A percentile compares a stretch with the other conserved stretches of the same genome.
Evolutionary conservation across 2,329 filamentous ascomycete species (phyloP).

Genomic region (Falciphora oryzae): DNA sequence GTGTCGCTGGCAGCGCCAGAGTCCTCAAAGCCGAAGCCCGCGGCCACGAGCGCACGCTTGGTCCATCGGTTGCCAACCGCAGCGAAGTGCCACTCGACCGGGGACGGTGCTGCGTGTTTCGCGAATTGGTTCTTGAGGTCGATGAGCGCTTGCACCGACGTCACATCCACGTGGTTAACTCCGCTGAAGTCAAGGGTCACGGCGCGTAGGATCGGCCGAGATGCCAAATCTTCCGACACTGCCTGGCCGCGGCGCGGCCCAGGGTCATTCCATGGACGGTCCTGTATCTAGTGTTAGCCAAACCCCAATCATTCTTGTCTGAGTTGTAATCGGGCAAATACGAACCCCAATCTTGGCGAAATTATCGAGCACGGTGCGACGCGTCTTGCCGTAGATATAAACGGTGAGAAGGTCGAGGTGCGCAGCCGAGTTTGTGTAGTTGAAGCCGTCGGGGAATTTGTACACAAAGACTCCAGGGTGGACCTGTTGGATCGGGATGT

Average conservation of each 20-base stretch:
- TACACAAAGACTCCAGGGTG: constrained; percentile 48
- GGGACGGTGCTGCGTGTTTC: constrained; percentile 70
- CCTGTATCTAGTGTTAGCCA: constrained; percentile 15
- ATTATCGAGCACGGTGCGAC: constrained; percentile 31
- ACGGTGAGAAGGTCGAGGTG: constrained; percentile 38
- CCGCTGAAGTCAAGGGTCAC: constrained; percentile 90
- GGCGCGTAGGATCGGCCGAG: constrained; percentile 35
- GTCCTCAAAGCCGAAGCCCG: constrained; percentile 63
- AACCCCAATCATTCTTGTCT: background rate
- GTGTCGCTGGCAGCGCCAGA: no score
- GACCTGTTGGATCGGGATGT: constrained; percentile 34
- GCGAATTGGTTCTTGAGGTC: constrained; percentile 94
- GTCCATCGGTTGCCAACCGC: constrained; percentile 92
- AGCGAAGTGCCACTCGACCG: constrained; percentile 94
- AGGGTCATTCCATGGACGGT: constrained; percentile 53
- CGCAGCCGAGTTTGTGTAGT: constrained; percentile 45
- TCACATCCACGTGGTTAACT: constrained; percentile 91
- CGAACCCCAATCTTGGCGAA: constrained; percentile 25
- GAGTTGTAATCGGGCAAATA: background rate
- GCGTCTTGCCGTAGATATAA: constrained; percentile 35
- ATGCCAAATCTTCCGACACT: constrained; percentile 5
- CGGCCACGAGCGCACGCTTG: constrained; percentile 79
- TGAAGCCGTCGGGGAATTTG: constrained; percentile 45
- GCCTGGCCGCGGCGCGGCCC: constrained; percentile 31
- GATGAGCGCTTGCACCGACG: constrained; percentile 85